Evolutionary conservation across 2,329 filamentous ascomycete species (phyloP).

Genomic region (Pseudogymnoascus sp.): DNA sequence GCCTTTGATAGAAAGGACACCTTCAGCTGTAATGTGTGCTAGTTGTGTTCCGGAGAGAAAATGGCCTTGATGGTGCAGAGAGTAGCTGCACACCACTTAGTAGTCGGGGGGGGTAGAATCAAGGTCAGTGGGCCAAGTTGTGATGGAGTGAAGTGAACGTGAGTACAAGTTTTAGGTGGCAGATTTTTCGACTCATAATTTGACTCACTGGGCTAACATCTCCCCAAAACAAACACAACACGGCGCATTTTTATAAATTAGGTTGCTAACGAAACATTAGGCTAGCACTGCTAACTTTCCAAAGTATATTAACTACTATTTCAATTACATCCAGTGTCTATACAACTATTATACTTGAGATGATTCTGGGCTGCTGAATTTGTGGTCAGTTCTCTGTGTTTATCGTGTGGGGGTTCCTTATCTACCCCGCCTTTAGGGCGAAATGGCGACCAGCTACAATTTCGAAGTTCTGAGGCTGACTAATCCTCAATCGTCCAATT

Average conservation of each 20-base stretch:
- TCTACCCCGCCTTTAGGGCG: conserved; percentile 8
- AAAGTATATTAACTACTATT: background rate
- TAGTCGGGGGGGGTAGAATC: background rate
- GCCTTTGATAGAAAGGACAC: background rate
- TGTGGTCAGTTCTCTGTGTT: background rate
- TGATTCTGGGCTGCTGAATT: background rate
- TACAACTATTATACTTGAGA: background rate
- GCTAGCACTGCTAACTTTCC: background rate
- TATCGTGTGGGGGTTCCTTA: conserved; percentile 8
- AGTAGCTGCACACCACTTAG: background rate
- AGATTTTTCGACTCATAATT: conserved; percentile 7
- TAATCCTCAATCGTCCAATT: background rate
- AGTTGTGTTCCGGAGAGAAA: background rate
- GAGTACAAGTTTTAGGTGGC: background rate
- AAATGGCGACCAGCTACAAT: background rate
- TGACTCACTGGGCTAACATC: background rate
- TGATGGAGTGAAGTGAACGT: background rate
- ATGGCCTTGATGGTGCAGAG: background rate
- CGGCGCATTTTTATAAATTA: background rate
- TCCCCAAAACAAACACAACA: background rate
- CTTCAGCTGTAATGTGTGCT: background rate
- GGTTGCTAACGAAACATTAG: background rate
- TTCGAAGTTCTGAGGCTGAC: background rate
- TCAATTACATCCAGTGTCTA: background rate
- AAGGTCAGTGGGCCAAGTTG: background rate